Evolutionary conservation across 1,284 basidiomycete species (phyloP).

Genomic region (Lignosus rhinocerotis): DNA sequence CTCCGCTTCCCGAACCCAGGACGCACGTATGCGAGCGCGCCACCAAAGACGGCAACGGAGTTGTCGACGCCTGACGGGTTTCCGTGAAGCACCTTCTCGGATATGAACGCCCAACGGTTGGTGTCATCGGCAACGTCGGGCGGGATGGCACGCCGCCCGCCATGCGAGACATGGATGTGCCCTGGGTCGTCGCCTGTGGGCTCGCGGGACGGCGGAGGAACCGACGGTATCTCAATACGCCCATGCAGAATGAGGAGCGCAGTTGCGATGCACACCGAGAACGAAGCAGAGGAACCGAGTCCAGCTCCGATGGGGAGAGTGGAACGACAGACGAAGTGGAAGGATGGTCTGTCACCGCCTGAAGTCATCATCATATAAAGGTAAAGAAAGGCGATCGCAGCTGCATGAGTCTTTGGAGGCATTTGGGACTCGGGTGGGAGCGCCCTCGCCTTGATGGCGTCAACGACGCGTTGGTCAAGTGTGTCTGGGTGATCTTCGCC

Average conservation of each 20-base stretch:
- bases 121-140: slow-evolving; percentile 69
- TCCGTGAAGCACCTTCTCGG: slow-evolving; percentile 96
- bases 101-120: slow-evolving; percentile 93
- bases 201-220: slow-evolving; percentile 45
- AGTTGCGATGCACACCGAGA: slow-evolving; percentile 85
- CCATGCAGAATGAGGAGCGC: slow-evolving; percentile 75
- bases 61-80: slow-evolving; percentile 99
- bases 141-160: slow-evolving; percentile 65
- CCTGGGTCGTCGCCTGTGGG: slow-evolving; percentile 41
- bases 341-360: slow-evolving; percentile 59
- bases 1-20: slow-evolving; percentile 75
- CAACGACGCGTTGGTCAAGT: slow-evolving; percentile 71
- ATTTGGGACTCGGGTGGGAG: slow-evolving; percentile 47
- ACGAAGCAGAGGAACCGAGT: slow-evolving; percentile 95
- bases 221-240: slow-evolving; percentile 56
- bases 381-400: slow-evolving; percentile 88
- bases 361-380: slow-evolving; percentile 84
- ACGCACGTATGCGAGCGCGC: slow-evolving; percentile 89
- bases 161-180: slow-evolving; percentile 62
- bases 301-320: slow-evolving; percentile 99
- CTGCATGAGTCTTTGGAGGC: slow-evolving; percentile 58
- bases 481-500: slow-evolving; percentile 62
- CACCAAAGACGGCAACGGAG: slow-evolving; percentile 90
- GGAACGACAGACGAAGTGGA: slow-evolving; percentile 84
- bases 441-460: slow-evolving; percentile 60